Percentiles rank a stretch among this genome's conserved stretches.
These are phyloP conservation scores for Saxophila tyrrhenica DNA, from an alignment of 495 filamentous ascomycete genomes.

Conservation along the genomic window DNA sequence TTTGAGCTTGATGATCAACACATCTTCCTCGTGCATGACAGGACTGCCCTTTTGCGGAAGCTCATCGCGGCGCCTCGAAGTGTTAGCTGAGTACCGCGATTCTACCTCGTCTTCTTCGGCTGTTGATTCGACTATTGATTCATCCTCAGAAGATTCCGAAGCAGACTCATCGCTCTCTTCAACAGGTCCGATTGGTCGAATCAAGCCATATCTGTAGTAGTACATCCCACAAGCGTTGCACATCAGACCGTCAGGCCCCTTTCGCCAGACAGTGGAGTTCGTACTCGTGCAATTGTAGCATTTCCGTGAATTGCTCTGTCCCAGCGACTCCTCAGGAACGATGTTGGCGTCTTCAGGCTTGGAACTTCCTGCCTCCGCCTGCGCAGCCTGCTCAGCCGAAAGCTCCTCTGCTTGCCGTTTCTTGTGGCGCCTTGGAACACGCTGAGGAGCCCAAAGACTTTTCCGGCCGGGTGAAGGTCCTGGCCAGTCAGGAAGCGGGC, in stretches of 20 bases:
- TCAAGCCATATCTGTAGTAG: conserved; percentile 10
- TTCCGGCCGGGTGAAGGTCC: background rate
- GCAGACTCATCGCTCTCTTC: background rate
- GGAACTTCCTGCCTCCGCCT: background rate
- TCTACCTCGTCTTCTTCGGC: background rate
- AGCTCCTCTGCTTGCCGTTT: background rate
- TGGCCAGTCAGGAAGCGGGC: background rate
- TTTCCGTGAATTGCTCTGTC: background rate
- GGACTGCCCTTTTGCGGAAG: conserved; percentile 4
- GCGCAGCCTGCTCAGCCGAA: background rate
- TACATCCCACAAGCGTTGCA: conserved; percentile 21
- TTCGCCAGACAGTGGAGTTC: conserved; percentile 7
- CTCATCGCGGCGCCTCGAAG: background rate
- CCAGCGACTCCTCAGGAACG: background rate
- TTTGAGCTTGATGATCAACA: conserved; percentile 18
- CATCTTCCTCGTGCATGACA: conserved; percentile 10
- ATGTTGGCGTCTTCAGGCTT: background rate
- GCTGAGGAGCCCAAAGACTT: background rate
- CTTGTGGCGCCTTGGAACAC: background rate
- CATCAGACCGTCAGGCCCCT: conserved; percentile 10
- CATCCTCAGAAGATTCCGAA: background rate
- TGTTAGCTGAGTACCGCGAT: conserved; percentile 1
- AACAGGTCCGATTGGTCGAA: conserved; percentile 1
- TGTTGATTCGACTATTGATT: background rate
- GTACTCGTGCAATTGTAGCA: conserved; percentile 11